Base-by-base conservation (phyloP, 371 early-diverging fungal species). In the Dichotomocladium elegans region DNA sequence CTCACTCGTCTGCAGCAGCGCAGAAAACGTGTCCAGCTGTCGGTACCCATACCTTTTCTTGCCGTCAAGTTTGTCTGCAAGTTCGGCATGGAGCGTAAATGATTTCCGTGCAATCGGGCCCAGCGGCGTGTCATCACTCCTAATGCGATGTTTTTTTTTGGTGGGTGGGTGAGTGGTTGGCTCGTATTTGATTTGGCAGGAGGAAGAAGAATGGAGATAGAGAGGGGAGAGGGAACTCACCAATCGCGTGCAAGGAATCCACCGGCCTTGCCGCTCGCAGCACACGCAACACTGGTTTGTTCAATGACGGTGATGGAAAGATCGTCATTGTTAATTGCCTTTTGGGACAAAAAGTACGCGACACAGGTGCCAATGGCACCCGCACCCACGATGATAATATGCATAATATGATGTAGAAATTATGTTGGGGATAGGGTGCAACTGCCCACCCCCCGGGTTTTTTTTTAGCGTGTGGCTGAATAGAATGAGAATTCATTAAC, bases 161-260 rank as follows among this genome's bases (percentile, higher is more conserved):
- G 11, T 4, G 0, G 5, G n/a, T 30, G 47, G 9, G n/a, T 21
- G 2, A 9, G 19, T 10, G 50, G n/a, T n/a, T n/a, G n/a, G n/a
- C n/a, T n/a, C n/a, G n/a, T n/a, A n/a, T n/a, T n/a, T n/a, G n/a
- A n/a, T n/a, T n/a, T n/a, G n/a, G n/a, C n/a, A n/a, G n/a, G n/a
- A 29, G 12, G 8, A 29, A 46, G 37, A 3, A 45, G 30, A 17
- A 28, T 21, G 4, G 21, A 5, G 11, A 7, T 21, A 21, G 12
- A 31, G 5, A 17, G 21, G 40, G 21, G 17, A 26, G 26, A 29
- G 8, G 14, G 12, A 15, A 33, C 22, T 61, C 63, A 64, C 74
- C 87, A 89, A 50, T 84, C 79, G 19, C 73, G 64, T 11, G 89
- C 83, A 19, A 89, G 67, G 57, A 89, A 89, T 7, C 89, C 89